phyloP scores from a whole-genome alignment of 352 stramenopile species.

The Phytophthora melonis region DNA sequence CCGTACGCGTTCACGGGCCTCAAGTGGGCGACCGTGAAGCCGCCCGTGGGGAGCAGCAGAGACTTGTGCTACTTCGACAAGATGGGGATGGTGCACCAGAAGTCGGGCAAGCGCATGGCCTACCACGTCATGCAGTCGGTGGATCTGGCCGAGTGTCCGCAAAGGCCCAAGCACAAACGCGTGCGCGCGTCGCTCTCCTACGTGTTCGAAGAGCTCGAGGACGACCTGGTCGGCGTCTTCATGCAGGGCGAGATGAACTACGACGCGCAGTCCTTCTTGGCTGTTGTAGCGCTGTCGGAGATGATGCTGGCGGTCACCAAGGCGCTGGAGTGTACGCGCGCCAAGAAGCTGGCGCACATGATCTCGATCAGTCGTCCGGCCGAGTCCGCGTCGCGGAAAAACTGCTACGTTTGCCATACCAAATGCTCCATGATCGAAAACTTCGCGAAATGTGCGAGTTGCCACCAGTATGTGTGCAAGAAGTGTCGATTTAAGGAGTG shows the following conservation, averaged over 20 bases:
- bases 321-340: conserved; percentile 15
- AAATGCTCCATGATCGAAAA: conserved; percentile 26
- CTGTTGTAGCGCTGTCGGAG: conserved; percentile 6
- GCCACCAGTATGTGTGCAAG: conserved; percentile 24
- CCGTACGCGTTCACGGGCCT: conserved; percentile 45
- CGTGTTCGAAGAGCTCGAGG: conserved; percentile 39
- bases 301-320: conserved; percentile 8
- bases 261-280: conserved; percentile 3
- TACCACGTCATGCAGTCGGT: conserved; percentile 51
- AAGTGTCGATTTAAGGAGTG: conserved; percentile 27
- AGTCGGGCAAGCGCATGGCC: conserved; percentile 36
- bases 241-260: conserved; percentile 26
- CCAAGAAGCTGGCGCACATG: conserved; percentile 20
- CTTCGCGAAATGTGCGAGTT: conserved; percentile 19
- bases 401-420: conserved; percentile 13
- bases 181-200: conserved; percentile 32
- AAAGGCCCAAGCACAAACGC: conserved; percentile 22
- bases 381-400: conserved; percentile 4
- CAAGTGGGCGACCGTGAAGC: conserved; percentile 41
- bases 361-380: background rate
- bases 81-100: conserved; percentile 35
- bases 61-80: conserved; percentile 51
- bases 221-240: conserved; percentile 30
- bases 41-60: conserved; percentile 31
- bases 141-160: conserved; percentile 22